A percentile compares a stretch with the other conserved stretches of the same genome.
Conservation (phyloP, 352 stramenopile species). For the Globisporangium apiculatum region DNA sequence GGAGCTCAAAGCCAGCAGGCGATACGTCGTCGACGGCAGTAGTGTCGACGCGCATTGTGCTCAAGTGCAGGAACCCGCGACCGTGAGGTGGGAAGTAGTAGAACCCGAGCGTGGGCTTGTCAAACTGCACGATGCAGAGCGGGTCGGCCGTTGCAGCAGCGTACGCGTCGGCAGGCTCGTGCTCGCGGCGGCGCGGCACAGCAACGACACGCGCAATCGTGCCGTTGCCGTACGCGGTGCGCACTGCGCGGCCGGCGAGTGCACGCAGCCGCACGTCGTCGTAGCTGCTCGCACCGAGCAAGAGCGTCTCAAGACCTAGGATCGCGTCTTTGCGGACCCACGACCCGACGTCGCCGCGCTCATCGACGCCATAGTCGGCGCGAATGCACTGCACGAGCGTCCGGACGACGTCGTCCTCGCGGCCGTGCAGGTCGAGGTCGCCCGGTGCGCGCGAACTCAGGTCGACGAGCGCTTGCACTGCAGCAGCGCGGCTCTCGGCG, state of each 20-base stretch:
- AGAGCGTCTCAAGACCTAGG: slow-evolving; percentile 79
- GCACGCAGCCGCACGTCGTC: slow-evolving; percentile 25
- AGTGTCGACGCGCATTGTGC: slow-evolving; percentile 13
- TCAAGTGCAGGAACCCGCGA: slow-evolving; percentile 38
- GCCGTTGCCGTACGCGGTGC: slow-evolving; percentile 34
- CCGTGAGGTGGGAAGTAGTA: slow-evolving; percentile 70
- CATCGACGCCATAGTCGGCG: slow-evolving; percentile 95
- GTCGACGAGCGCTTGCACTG: slow-evolving; percentile 86
- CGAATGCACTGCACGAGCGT: slow-evolving; percentile 83
- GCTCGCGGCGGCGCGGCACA: slow-evolving; percentile 7
- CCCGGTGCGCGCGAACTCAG: slow-evolving; percentile 54
- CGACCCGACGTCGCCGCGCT: slow-evolving; percentile 97
- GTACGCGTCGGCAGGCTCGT: slow-evolving; percentile 18
- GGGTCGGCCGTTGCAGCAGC: slow-evolving; percentile 10
- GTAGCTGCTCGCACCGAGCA: slow-evolving; percentile 33
- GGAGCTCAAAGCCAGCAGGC: slow-evolving; percentile 15
- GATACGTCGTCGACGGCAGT: no score
- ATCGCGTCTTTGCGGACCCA: slow-evolving; percentile 96
- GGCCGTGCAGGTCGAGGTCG: slow-evolving; percentile 33
- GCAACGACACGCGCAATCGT: slow-evolving; percentile 32
- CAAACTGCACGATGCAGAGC: slow-evolving; percentile 59
- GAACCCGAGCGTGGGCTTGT: slow-evolving; percentile 46
- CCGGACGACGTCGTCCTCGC: slow-evolving; percentile 63
- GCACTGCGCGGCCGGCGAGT: slow-evolving; percentile 23
- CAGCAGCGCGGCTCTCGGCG: slow-evolving; percentile 94